Evolutionary conservation across 2,329 filamentous ascomycete species (phyloP), one percentile per base, ranked within the genome.

Genomic region (Sarocladiaceae sp.): DNA sequence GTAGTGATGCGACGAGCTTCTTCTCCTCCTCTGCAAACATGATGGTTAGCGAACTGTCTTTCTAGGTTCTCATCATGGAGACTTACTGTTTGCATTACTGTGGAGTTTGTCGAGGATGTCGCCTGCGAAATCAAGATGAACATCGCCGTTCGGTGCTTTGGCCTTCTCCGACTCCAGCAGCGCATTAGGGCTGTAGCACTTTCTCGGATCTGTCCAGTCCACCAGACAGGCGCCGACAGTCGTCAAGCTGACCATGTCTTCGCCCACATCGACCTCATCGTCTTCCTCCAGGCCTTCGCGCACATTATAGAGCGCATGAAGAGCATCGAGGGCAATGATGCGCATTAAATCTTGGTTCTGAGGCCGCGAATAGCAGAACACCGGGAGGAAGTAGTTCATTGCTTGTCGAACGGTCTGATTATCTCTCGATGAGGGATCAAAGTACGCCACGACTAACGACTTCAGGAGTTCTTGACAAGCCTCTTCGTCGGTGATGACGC

Each of bases 191-290:
- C 66, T 78, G 70, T 71, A 88, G 71, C 73, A 89, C 67, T 95
- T 92, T 48, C 93, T 78, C 33, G 92, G 91, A 66, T 97, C 93
- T 0, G 93, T 97, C 94, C 93, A 97, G 66, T 97, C 93, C 1
- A 92, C 83, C 7, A 97, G 73, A 62, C 91, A 93, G 3, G 88
- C 84, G 1, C 89, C 90, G 53, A 96, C 88, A 3, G 85, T 82
- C 39, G 82, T 79, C 57, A 95, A 79, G 59, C 86, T 84, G 8
- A 93, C 88, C 83, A 95, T 91, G 57, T 84, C 86, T 53, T 88
- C 87, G 33, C 82, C 82, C 11, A 88, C 82, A 49, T 90, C 88
- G 17, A 85, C 84, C n/a, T n/a, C n/a, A 47, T 89, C 86, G 28
- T 88, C 87, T 39, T 89, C 90, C 54, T 90, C 87, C 18, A 86